Evolutionary conservation across 768 basidiomycete genomes (phyloP), one percentile per base, ranked within the genome.

Genomic region (Panaeolus cyanescens): DNA sequence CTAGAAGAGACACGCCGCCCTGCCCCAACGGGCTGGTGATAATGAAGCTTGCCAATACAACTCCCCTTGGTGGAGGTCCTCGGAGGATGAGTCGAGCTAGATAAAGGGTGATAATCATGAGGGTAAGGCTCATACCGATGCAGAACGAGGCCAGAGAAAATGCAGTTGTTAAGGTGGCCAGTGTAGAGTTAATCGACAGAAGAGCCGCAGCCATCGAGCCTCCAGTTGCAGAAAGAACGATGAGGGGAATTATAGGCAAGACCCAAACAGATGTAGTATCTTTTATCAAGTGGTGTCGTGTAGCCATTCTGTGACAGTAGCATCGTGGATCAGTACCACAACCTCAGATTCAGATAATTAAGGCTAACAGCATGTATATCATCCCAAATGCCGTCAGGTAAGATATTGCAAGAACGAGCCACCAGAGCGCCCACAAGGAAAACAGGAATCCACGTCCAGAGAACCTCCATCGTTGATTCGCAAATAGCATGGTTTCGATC

Each of bases 21-120:
- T 91, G 89, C 28, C 85, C 88, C 59, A 82, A 80, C 0, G 90
- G 89, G 4, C 91, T 89, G 1, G 90, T 72, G 0, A 89, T 87
- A 5, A 92, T 77, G 71, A 91, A 90, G 6, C 81, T 75, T 5
- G 85, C 84, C 63, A 88, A 68, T 60, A 88, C 77, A 13, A 72
- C 68, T 4, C 68, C 66, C 20, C 79, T 80, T 4, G 75, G 73
- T 1, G 85, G 79, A 42, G 83, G 76, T 7, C 86, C 87, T 63
- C 83, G 67, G 7, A 85, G 64, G 56, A 87, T 79, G 19, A 87
- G 76, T 6, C 87, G 84, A 28, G 81, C 69, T 32, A 90, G 67
- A 68, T 88, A 90, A 33, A 83, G 72, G 2, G 85, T 80, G 59
- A 89, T 80, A 33, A 91, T 79, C 81, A 89, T 86, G 45, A 87